Evolutionary conservation across 2,329 filamentous ascomycete species (phyloP).

Genomic region (Colletotrichum horii): DNA sequence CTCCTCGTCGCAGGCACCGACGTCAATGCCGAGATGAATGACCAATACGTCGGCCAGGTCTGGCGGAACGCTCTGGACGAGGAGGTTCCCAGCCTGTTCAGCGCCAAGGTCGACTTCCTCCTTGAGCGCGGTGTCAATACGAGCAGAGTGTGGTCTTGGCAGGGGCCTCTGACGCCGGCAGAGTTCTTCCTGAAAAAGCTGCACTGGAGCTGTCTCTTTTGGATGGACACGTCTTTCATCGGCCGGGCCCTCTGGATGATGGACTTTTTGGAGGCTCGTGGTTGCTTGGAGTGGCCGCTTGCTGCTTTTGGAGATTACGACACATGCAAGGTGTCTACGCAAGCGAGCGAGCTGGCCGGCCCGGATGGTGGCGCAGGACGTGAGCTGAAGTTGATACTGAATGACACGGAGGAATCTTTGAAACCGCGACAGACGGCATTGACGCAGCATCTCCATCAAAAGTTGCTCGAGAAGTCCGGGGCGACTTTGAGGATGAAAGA

Average conservation of each 20-base stretch:
- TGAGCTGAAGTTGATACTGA: neutral
- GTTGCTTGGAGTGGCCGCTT: neutral
- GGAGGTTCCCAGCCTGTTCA: neutral
- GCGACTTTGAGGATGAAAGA: neutral
- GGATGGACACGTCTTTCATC: neutral
- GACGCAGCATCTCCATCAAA: neutral
- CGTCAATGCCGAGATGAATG: neutral
- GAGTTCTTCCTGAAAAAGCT: neutral
- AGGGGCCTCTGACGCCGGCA: neutral
- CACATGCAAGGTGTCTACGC: neutral
- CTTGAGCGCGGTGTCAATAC: neutral
- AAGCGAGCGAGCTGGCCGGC: fast-evolving
- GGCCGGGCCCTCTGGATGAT: neutral
- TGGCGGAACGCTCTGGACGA: neutral
- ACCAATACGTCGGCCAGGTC: neutral
- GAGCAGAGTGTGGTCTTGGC: neutral
- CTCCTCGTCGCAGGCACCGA: neutral
- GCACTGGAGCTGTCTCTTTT: neutral
- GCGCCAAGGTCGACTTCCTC: neutral
- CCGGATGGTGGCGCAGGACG: neutral
- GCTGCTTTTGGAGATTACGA: neutral
- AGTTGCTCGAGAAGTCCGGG: neutral
- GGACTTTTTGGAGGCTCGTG: neutral
- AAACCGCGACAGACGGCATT: neutral
- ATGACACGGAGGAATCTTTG: neutral